Conservation (phyloP, 345 rosid species). For the Hevea brasiliensis region DNA sequence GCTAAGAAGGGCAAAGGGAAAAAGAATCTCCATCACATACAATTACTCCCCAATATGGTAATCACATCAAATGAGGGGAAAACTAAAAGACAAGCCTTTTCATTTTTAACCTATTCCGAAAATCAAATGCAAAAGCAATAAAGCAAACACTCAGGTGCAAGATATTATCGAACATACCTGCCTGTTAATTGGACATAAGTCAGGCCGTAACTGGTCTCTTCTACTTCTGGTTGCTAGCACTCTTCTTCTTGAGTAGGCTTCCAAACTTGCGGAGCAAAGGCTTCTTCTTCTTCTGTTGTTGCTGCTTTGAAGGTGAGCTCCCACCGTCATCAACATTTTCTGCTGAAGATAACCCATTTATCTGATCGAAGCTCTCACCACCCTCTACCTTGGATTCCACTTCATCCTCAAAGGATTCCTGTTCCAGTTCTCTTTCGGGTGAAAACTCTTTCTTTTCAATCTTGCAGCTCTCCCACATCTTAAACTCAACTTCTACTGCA, state of each 20-base stretch:
- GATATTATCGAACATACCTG: slow-evolving; percentile 34
- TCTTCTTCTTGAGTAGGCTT: slow-evolving; percentile 89
- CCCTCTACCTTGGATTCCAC: slow-evolving; percentile 60
- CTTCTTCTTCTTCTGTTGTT: slow-evolving; percentile 82
- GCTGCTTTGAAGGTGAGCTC: slow-evolving; percentile 53
- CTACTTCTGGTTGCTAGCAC: slow-evolving; percentile 62
- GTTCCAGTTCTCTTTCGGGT: slow-evolving; percentile 66
- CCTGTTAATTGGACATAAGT: slow-evolving; percentile 22
- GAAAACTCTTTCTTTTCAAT: slow-evolving; percentile 93
- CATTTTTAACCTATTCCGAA: slow-evolving; percentile 37
- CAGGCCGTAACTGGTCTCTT: slow-evolving; percentile 25
- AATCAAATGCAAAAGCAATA: slow-evolving; percentile 16
- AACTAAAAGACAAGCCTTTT: slow-evolving; percentile 41
- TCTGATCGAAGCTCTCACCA: slow-evolving; percentile 59
- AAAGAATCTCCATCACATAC: slow-evolving; percentile 39
- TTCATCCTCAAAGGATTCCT: slow-evolving; percentile 77
- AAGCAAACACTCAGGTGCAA: slow-evolving; percentile 40
- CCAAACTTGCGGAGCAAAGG: slow-evolving; percentile 89
- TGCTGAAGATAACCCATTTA: slow-evolving; percentile 55
- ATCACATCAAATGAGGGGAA: slow-evolving; percentile 22
- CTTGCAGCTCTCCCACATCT: slow-evolving; percentile 99
- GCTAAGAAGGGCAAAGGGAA: slow-evolving; percentile 21
- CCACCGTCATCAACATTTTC: slow-evolving; percentile 52
- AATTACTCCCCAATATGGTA: slow-evolving; percentile 31
- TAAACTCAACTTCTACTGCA: slow-evolving; percentile 70